Evolutionary conservation across 202 grass and related monocot species (phyloP).

Genomic region (Dendrocalamus latiflorus): DNA sequence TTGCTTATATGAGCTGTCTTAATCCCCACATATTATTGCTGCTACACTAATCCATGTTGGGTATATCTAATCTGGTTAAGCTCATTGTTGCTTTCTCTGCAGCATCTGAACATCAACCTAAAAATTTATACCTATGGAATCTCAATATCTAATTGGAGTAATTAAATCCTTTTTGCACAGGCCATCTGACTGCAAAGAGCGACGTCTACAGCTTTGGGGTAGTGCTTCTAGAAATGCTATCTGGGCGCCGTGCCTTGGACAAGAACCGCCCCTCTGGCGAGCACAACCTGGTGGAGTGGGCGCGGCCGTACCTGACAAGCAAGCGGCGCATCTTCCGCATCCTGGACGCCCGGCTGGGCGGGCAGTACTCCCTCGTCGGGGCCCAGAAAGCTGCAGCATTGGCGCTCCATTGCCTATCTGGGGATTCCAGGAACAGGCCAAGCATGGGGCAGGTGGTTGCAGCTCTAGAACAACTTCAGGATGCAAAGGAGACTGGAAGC

Average conservation of each 20-base stretch:
- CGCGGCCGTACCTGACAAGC: slow-evolving; percentile 40
- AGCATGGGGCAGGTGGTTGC: slow-evolving; percentile 53
- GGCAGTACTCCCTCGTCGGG: slow-evolving; percentile 36
- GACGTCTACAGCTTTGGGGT: slow-evolving; percentile 84
- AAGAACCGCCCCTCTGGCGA: slow-evolving; percentile 40
- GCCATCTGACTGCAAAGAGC: slow-evolving; percentile 52
- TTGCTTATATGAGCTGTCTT: neutral
- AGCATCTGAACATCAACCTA: neutral
- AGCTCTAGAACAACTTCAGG: slow-evolving; percentile 39
- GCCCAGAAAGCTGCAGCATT: slow-evolving; percentile 37
- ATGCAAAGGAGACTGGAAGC: neutral
- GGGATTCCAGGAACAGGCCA: slow-evolving; percentile 41
- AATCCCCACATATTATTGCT: neutral
- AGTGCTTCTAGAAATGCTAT: slow-evolving; percentile 57
- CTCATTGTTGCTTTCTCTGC: neutral
- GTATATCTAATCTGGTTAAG: neutral
- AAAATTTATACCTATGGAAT: neutral
- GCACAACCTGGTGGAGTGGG: slow-evolving; percentile 76
- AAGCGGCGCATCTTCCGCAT: slow-evolving; percentile 49
- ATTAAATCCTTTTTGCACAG: slow-evolving; percentile 13
- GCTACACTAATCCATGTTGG: neutral
- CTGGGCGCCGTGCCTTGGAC: slow-evolving; percentile 58
- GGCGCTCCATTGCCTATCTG: slow-evolving; percentile 49
- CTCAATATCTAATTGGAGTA: neutral
- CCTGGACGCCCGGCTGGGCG: slow-evolving; percentile 44